These are phyloP conservation scores for Blastocladiella emersonii DNA, from an alignment of 371 early-diverging fungal species.

Conservation along the genomic window DNA sequence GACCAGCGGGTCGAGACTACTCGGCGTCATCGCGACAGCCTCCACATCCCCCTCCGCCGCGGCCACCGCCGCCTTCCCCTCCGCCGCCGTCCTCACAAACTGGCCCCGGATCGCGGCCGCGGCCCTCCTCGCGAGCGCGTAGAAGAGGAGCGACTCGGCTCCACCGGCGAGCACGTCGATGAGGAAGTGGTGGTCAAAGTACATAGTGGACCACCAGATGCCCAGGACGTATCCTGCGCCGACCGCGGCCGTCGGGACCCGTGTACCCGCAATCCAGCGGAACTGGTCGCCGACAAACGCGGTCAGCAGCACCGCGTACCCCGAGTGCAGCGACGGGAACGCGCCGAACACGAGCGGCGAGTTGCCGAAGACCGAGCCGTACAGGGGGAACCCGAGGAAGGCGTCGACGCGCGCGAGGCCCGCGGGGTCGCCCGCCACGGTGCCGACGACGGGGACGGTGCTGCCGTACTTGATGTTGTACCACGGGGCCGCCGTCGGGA, in stretches of 20 bases:
- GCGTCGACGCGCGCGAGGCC: slow-evolving; percentile 53
- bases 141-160: neutral
- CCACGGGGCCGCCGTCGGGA: neutral
- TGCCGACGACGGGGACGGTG: slow-evolving; percentile 10
- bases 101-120: no score
- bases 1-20: no score
- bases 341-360: slow-evolving; percentile 66
- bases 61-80: no score
- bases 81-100: no score
- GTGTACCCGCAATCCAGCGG: slow-evolving; percentile 12
- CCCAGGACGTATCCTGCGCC: neutral
- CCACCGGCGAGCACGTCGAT: slow-evolving; percentile 52
- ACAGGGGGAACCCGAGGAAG: slow-evolving; percentile 45
- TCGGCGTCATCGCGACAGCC: no score
- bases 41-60: no score
- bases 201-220: slow-evolving; percentile 55
- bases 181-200: slow-evolving; percentile 57
- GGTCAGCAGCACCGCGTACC: slow-evolving; percentile 47
- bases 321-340: slow-evolving; percentile 60
- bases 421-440: slow-evolving; percentile 54
- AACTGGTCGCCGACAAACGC: slow-evolving; percentile 38
- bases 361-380: slow-evolving; percentile 45
- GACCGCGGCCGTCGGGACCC: neutral
- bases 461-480: neutral
- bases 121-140: neutral